These are phyloP conservation scores for Xylariales sp. DNA, from an alignment of 2,329 filamentous ascomycete genomes.

Conservation along the genomic window DNA sequence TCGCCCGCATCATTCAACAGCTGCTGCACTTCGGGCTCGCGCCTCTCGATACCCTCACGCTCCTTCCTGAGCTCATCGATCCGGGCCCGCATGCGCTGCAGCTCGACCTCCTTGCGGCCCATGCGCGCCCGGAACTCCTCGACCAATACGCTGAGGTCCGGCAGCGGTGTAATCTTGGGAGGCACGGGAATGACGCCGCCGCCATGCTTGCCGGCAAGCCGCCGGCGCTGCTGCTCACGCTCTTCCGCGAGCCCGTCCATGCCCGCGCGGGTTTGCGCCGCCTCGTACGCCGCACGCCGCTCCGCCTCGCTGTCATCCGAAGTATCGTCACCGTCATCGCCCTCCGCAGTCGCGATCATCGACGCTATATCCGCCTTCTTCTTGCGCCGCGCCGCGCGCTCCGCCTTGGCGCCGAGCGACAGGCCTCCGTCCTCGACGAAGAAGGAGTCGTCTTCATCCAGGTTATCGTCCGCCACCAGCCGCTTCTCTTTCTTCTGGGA, in stretches of 20 bases:
- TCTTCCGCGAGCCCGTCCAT: constrained; percentile 64
- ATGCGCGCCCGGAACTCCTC: constrained; percentile 55
- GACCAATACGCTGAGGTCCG: constrained; percentile 68
- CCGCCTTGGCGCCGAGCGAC: constrained; percentile 72
- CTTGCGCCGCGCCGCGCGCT: constrained; percentile 62
- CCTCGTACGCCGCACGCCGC: constrained; percentile 78
- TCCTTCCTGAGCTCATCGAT: constrained; percentile 59
- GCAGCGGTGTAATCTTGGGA: constrained; percentile 72
- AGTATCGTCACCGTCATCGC: constrained; percentile 41
- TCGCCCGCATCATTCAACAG: constrained; percentile 78
- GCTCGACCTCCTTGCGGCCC: constrained; percentile 55
- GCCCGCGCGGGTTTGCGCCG: constrained; percentile 80
- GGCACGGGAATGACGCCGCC: constrained; percentile 51
- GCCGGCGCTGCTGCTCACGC: constrained; percentile 33
- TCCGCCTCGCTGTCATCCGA: constrained; percentile 68
- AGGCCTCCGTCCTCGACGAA: constrained; percentile 83
- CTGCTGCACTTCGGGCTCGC: constrained; percentile 76
- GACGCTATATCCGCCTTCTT: constrained; percentile 76
- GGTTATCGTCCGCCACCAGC: constrained; percentile 79
- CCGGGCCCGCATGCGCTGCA: constrained; percentile 43
- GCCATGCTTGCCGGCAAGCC: constrained; percentile 26
- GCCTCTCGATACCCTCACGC: constrained; percentile 56
- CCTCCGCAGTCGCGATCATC: constrained; percentile 77
- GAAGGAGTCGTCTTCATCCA: constrained; percentile 89
- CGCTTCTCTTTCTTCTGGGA: constrained; percentile 68